Evolutionary conservation across 1,139 yeast species (phyloP).

Genomic region (Nakaseomyces uthaithaninus): DNA sequence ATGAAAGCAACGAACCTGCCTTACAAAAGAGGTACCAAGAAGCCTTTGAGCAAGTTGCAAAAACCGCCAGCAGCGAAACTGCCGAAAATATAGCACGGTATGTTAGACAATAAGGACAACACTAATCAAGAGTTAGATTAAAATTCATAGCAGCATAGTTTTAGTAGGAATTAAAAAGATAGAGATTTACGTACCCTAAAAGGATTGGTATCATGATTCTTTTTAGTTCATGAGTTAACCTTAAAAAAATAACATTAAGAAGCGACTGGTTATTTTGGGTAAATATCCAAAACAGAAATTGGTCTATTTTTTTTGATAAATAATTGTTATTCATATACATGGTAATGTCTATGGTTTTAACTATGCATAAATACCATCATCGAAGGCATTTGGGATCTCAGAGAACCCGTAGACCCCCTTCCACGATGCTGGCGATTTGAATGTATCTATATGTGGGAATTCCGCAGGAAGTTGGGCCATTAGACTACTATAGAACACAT

Average conservation of each 20-base stretch:
- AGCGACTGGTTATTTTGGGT: too few relatives aligned
- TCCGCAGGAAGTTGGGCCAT: slow-evolving; percentile 7
- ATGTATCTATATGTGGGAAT: slow-evolving; percentile 16
- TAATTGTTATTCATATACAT: not conserved
- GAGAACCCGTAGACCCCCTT: slow-evolving; percentile 71
- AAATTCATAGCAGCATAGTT: not conserved
- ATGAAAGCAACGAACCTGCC: slow-evolving; percentile 41
- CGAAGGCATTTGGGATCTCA: slow-evolving; percentile 59
- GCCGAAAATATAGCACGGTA: slow-evolving; percentile 67
- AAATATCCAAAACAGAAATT: too few relatives aligned
- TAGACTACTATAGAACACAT: slow-evolving; percentile 41
- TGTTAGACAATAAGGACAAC: slow-evolving; percentile 35
- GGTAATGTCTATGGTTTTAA: not conserved
- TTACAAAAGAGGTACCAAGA: slow-evolving; percentile 64
- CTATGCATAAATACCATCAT: slow-evolving; percentile 67
- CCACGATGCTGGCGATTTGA: slow-evolving; percentile 73
- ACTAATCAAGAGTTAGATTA: not conserved
- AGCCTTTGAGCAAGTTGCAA: slow-evolving; percentile 60
- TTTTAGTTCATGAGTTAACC: too few relatives aligned
- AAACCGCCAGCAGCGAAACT: slow-evolving; percentile 52
- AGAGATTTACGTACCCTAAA: too few relatives aligned
- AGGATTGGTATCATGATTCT: too few relatives aligned
- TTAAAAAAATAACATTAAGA: too few relatives aligned
- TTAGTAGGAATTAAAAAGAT: too few relatives aligned
- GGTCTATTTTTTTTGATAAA: not conserved